Conservation (phyloP, 2,329 filamentous ascomycete genomes). For the Paraphaeosphaeria sporulosa region DNA sequence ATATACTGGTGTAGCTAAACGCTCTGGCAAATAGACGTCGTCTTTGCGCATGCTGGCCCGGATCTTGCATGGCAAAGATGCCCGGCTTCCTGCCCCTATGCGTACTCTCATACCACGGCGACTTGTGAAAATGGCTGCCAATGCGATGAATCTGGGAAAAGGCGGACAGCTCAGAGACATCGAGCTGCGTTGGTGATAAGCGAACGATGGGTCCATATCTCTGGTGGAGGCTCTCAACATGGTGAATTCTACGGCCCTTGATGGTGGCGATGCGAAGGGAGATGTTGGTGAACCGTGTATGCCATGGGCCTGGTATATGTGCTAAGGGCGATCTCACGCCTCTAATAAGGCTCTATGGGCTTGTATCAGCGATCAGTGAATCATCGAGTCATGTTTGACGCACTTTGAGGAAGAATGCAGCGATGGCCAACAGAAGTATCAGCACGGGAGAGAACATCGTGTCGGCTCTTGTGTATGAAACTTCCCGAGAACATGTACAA, state of each 20-base stretch:
- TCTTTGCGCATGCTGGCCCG: conserved; percentile 44
- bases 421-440: not conserved
- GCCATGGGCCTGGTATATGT: conserved; percentile 39
- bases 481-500: not conserved
- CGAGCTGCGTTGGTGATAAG: conserved; percentile 32
- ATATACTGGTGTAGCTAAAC: conserved; percentile 47
- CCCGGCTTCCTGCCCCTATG: conserved; percentile 31
- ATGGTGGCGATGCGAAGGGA: conserved; percentile 46
- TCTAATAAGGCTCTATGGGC: not conserved
- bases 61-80: conserved; percentile 50
- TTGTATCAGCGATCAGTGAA: not conserved
- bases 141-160: conserved; percentile 40
- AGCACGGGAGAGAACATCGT: not conserved
- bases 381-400: not conserved
- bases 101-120: conserved; percentile 46
- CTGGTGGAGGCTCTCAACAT: conserved; percentile 48
- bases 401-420: not conserved
- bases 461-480: not conserved
- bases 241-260: conserved; percentile 47
- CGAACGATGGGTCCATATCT: conserved; percentile 37
- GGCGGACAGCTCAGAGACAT: conserved; percentile 25
- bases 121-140: conserved; percentile 52
- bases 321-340: conserved; percentile 16
- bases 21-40: conserved; percentile 46
- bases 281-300: conserved; percentile 36